Evolutionary conservation across 805 yeast species (phyloP).

Genomic region (Alloascoidea hylecoeti): DNA sequence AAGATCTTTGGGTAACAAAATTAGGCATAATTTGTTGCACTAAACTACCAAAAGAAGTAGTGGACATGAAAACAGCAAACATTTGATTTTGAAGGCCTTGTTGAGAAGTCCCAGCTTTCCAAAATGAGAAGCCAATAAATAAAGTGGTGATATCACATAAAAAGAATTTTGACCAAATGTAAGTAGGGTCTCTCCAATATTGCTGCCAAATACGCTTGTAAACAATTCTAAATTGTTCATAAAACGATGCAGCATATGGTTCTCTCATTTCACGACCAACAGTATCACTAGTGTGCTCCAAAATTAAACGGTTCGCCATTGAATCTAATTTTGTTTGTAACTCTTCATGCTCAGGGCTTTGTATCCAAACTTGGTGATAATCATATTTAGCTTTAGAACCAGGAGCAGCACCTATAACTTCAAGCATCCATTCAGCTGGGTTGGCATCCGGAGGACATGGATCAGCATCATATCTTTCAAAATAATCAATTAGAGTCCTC

Average conservation of each 20-base stretch:
- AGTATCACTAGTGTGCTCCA: too few relatives aligned
- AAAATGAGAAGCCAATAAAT: constrained; percentile 58
- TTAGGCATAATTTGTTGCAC: constrained; percentile 51
- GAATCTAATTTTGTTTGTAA: too few relatives aligned
- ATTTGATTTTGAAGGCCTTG: constrained; percentile 77
- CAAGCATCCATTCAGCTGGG: constrained; percentile 90
- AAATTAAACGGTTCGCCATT: too few relatives aligned
- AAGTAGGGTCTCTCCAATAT: constrained; percentile 51
- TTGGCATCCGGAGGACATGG: constrained; percentile 57
- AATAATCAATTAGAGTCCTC: constrained; percentile 43
- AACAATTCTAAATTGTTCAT: constrained; percentile 27
- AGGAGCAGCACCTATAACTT: constrained; percentile 27
- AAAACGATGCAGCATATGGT: constrained; percentile 35
- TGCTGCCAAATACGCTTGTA: constrained; percentile 40
- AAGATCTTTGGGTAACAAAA: constrained; percentile 44
- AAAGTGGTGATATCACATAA: constrained; percentile 39
- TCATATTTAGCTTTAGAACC: constrained; percentile 17
- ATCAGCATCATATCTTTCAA: constrained; percentile 51
- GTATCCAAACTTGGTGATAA: too few relatives aligned
- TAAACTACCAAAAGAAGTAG: constrained; percentile 42
- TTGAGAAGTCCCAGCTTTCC: too few relatives aligned
- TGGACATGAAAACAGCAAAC: constrained; percentile 66
- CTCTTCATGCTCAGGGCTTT: too few relatives aligned
- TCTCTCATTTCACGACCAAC: too few relatives aligned
- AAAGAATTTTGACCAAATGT: constrained; percentile 39